Evolutionary conservation across 495 filamentous ascomycete species (phyloP).

Genomic region (Endocarpon pusillum): DNA sequence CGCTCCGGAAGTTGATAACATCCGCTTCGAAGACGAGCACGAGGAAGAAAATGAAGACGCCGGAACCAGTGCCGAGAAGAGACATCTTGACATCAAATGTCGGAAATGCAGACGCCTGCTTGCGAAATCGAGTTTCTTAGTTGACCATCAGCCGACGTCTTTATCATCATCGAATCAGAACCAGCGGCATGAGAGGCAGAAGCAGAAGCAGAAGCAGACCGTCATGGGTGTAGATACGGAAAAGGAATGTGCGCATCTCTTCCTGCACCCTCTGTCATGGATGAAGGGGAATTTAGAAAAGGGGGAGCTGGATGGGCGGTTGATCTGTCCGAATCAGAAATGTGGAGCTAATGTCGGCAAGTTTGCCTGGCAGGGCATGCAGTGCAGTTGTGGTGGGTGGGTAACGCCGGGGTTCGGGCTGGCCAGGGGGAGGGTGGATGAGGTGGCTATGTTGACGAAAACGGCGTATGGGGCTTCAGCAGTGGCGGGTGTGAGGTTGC

Average conservation of each 20-base stretch:
- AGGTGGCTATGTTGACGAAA: too few species aligned
- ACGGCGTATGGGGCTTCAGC: too few species aligned
- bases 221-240: slow-evolving; percentile 12
- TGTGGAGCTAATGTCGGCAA: slow-evolving; percentile 63
- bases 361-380: slow-evolving; percentile 90
- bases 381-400: slow-evolving; percentile 83
- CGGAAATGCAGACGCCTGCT: slow-evolving; percentile 45
- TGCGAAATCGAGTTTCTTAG: slow-evolving; percentile 23
- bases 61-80: slow-evolving; percentile 10
- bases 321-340: slow-evolving; percentile 62
- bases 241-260: slow-evolving; percentile 5
- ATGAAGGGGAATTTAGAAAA: slow-evolving; percentile 34
- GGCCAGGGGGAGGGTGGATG: slow-evolving; percentile 65
- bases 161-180: slow-evolving; percentile 39
- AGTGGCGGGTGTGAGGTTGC: too few species aligned
- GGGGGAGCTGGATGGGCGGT: slow-evolving; percentile 59
- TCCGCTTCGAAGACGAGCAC: slow-evolving; percentile 76
- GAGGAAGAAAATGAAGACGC: slow-evolving; percentile 8
- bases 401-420: slow-evolving; percentile 80
- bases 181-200: slow-evolving; percentile 78
- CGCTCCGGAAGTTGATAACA: slow-evolving; percentile 51
- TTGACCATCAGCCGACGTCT: slow-evolving; percentile 18
- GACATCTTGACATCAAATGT: slow-evolving; percentile 35
- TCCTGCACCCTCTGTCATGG: not conserved
- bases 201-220: slow-evolving; percentile 70